A percentile compares a stretch with the other conserved stretches of the same genome.
Evolutionary conservation across 2,329 filamentous ascomycete species (phyloP).

Genomic region (Alternaria sp.): DNA sequence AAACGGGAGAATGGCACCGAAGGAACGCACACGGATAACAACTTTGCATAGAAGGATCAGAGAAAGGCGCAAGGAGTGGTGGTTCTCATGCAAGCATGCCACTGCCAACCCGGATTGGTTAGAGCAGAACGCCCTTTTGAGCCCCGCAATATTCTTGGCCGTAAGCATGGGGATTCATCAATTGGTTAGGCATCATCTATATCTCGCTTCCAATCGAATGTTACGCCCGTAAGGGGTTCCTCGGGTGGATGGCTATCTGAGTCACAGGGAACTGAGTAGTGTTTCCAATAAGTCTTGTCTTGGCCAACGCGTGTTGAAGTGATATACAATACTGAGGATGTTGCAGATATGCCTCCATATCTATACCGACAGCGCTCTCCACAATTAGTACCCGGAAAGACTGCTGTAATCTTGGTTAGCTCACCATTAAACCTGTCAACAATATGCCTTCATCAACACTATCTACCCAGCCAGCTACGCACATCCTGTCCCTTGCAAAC

Average conservation of each 20-base stretch:
- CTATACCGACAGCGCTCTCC: not conserved
- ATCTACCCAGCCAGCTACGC: slow-evolving; percentile 1
- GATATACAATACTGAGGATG: not conserved
- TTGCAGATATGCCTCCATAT: not conserved
- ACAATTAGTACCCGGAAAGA: not conserved
- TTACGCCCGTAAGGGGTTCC: not conserved
- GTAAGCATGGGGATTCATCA: not conserved
- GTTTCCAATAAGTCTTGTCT: not conserved
- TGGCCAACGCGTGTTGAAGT: not conserved
- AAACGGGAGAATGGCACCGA: not conserved
- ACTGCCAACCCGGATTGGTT: not conserved
- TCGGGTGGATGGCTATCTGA: not conserved
- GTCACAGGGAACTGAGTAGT: not conserved
- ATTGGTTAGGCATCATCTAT: not conserved
- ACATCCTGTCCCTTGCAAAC: slow-evolving; percentile 24
- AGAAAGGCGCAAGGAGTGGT: not conserved
- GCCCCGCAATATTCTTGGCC: not conserved
- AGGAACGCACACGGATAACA: slow-evolving; percentile 13
- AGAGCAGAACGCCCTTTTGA: slow-evolving; percentile 1
- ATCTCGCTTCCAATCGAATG: not conserved
- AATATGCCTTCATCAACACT: not conserved
- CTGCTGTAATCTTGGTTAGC: not conserved
- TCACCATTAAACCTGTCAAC: not conserved
- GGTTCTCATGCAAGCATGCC: not conserved
- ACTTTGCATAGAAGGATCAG: slow-evolving; percentile 13